Percentiles rank a stretch among this genome's conserved stretches.
Conservation (phyloP, 2,329 filamentous ascomycete genomes). For the Botrytis galanthina region DNA sequence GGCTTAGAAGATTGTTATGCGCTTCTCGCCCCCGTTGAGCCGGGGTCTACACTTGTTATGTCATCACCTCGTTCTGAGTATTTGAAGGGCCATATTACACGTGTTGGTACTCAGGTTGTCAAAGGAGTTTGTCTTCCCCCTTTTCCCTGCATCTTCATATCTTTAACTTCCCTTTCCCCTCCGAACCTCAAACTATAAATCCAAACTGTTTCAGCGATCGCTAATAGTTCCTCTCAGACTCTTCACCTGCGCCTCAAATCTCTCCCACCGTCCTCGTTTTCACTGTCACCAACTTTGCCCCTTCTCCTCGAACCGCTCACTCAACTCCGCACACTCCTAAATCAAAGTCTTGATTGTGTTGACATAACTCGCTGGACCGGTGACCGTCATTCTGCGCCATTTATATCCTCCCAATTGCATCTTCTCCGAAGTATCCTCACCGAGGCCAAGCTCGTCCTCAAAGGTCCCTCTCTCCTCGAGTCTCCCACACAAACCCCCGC, state of each 20-base stretch:
- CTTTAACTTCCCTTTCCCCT: too few species aligned
- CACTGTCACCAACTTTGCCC: conserved; percentile 43
- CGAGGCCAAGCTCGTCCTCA: conserved; percentile 52
- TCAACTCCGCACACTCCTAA: conserved; percentile 72
- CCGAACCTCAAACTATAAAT: background rate
- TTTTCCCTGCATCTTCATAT: background rate
- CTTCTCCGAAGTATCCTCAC: conserved; percentile 54
- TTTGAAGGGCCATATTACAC: conserved; percentile 88
- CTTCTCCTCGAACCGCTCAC: conserved; percentile 68
- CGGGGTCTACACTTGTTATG: conserved; percentile 84
- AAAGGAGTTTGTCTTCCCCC: conserved; percentile 66
- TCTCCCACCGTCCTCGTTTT: conserved; percentile 45
- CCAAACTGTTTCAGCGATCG: background rate
- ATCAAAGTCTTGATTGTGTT: conserved; percentile 78
- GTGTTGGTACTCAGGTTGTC: conserved; percentile 84
- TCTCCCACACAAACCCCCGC: conserved; percentile 29
- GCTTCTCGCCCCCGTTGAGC: conserved; percentile 79
- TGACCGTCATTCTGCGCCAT: conserved; percentile 53
- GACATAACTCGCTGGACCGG: conserved; percentile 73
- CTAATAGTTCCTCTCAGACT: conserved; percentile 48
- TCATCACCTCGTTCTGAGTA: conserved; percentile 83
- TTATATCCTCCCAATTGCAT: conserved; percentile 55
- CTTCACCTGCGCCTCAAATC: conserved; percentile 75
- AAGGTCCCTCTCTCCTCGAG: conserved; percentile 48
- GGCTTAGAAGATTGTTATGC: conserved; percentile 65